Evolutionary conservation across 116 monocot species (phyloP).

Genomic region (Cymodocea nodosa): DNA sequence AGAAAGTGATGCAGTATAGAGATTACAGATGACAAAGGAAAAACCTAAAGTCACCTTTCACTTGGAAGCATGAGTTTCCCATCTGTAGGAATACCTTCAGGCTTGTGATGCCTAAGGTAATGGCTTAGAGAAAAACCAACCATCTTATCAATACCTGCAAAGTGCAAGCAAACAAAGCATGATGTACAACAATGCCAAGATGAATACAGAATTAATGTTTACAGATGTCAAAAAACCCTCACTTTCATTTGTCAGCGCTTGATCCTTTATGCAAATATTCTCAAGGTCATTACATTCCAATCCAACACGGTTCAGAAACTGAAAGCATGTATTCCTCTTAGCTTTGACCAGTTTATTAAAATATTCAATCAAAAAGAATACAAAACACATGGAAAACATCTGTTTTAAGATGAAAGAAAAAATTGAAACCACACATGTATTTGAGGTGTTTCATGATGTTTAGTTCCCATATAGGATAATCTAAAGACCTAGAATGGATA

Average conservation of each 20-base stretch:
- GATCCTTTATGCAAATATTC: constrained; percentile 64
- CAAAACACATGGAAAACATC: too few relatives aligned
- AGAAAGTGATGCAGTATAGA: not conserved
- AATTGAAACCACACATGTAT: too few relatives aligned
- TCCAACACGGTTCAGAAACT: constrained; percentile 79
- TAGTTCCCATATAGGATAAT: too few relatives aligned
- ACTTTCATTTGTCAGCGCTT: constrained; percentile 92
- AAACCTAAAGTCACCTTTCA: constrained; percentile 52
- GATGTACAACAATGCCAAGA: not conserved
- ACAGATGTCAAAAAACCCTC: constrained; percentile 12
- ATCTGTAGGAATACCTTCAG: constrained; percentile 36
- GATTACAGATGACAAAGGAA: not conserved
- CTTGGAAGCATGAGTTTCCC: constrained; percentile 54
- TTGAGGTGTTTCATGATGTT: too few relatives aligned
- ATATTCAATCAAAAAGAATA: too few relatives aligned
- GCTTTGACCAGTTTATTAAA: too few relatives aligned
- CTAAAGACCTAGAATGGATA: too few relatives aligned
- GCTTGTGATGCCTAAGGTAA: constrained; percentile 42
- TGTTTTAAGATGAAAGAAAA: too few relatives aligned
- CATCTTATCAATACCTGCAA: constrained; percentile 82
- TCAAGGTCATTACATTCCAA: constrained; percentile 88
- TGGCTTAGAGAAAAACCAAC: constrained; percentile 91
- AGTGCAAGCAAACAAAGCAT: constrained; percentile 13
- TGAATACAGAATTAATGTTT: not conserved
- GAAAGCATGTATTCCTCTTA: not conserved